Evolutionary conservation across 495 filamentous ascomycete genomes (phyloP), one percentile per base, ranked within the genome.

Genomic region (Bacidia rubella): DNA sequence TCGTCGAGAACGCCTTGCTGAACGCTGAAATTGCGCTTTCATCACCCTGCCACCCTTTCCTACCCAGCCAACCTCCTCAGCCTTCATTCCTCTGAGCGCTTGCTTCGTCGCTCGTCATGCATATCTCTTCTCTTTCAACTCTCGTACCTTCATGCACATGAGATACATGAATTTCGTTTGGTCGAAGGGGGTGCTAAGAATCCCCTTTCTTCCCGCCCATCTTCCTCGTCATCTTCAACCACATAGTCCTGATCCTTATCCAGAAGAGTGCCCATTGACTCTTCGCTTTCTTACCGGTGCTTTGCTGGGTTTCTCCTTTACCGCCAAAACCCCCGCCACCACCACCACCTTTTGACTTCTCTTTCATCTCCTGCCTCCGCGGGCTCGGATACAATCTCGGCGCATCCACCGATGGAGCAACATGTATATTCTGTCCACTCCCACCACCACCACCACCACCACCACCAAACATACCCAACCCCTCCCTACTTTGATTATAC

Each of bases 201-300:
- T n/a, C n/a, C n/a, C n/a, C n/a, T n/a, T n/a, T n/a, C 49, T 32
- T 32, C 39, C 35, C 32, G 1, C 21, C n/a, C 50, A 62, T 58
- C 47, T 47, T 60, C 41, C 43, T 54, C 51, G 54, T 62, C 45
- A 60, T 39, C 35, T 47, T 53, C 44, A 62, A 47, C 52, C 47
- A 60, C 50, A 56, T 47, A 1, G 60, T 62, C 53, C 54, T 60
- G 32, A 60, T 35, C 20, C 54, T 41, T 24, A 60, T 60, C 55
- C 58, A 57, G 19, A 62, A 60, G 1, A 62, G 23, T 1, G 46
- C 35, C 60, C 60, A 62, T 11, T 56, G 54, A 20, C 53, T 62
- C 19, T 51, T 44, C 42, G 48, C 52, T 20, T 52, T 59, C 50
- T 60, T 59, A 1, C 54, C 54, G 5, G 59, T 53, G 7, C 38